Evolutionary conservation across 176 grass and related monocot genomes (phyloP), one percentile per base, ranked within the genome.

Genomic region (Paspalum notatum): DNA sequence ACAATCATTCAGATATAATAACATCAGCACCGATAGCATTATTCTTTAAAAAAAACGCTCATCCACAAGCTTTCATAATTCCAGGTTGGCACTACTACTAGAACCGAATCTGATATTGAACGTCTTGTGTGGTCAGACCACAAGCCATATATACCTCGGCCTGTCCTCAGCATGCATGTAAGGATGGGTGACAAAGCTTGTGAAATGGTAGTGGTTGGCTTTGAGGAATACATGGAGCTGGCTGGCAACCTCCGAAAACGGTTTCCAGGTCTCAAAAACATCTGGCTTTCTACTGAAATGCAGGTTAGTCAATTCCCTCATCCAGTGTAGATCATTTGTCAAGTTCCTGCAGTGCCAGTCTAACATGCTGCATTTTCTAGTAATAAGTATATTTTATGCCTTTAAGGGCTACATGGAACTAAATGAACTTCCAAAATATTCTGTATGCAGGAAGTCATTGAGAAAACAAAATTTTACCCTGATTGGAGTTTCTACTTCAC

Each of bases 271-370:
- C 75, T 94, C 1, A 68, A 72, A 12, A 88, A 74, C 72, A 88
- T 97, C 84, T 91, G 87, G 84, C 82, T 97, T 74, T 91, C 84
- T 40, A 94, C 89, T 46, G 91, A 97, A 84, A 97, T 94, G 91
- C 81, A 90, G 94, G 86, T 24, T 84, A 66, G 67, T 24, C 55
- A 60, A 57, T 44, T 15, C 38, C 38, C 40, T 41, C 22, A n/a
- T 62, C 54, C 20, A 74, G 42, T 51, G 48, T 45, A 58, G n/a
- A 24, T 50, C n/a, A 87, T 11, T 26, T 51, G 7, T 25, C 43
- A 79, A 53, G 22, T 75, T 70, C 77, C 39, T 78, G 45, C n/a
- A 71, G 3, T 62, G n/a, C 7, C 60, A 71, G 21, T 16, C 43
- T 50, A 63, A n/a, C 5, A 60, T 26, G 54, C 8, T 76, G 11